These are phyloP conservation scores for Fragaria vesca DNA, from an alignment of 306 rosid genomes.

Conservation along the genomic window DNA sequence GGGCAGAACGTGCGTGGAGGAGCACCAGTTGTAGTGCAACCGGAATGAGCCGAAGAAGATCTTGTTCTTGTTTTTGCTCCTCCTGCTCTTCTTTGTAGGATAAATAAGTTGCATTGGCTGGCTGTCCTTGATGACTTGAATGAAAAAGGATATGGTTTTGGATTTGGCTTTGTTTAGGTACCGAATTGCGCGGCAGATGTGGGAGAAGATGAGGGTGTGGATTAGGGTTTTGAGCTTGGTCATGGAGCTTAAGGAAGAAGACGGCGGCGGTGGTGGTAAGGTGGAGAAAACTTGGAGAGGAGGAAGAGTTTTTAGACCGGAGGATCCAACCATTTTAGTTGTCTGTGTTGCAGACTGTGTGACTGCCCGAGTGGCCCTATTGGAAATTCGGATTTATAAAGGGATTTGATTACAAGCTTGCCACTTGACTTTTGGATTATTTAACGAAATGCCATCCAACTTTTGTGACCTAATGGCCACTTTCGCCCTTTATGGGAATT, in stretches of 20 bases:
- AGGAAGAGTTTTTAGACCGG: slow-evolving; percentile 38
- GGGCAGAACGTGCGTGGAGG: slow-evolving; percentile 63
- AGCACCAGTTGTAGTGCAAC: slow-evolving; percentile 85
- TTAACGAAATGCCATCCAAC: slow-evolving; percentile 31
- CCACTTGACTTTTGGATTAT: slow-evolving; percentile 50
- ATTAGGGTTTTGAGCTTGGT: slow-evolving; percentile 58
- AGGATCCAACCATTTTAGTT: slow-evolving; percentile 49
- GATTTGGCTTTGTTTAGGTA: slow-evolving; percentile 57
- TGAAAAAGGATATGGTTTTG: slow-evolving; percentile 41
- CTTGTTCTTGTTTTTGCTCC: slow-evolving; percentile 35
- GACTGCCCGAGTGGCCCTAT: not conserved
- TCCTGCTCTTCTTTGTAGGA: slow-evolving; percentile 14
- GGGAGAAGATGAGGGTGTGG: slow-evolving; percentile 61
- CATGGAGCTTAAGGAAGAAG: slow-evolving; percentile 27
- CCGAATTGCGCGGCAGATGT: slow-evolving; percentile 49
- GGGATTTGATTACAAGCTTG: slow-evolving; percentile 30
- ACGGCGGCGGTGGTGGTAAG: slow-evolving; percentile 25
- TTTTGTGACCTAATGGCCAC: slow-evolving; percentile 26
- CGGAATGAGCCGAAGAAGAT: slow-evolving; percentile 76
- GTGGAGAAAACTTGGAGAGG: slow-evolving; percentile 51
- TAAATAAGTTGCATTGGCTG: slow-evolving; percentile 27
- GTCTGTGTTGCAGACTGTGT: not conserved
- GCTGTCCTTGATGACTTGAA: slow-evolving; percentile 28
- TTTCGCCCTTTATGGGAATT: slow-evolving; percentile 11
- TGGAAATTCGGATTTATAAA: slow-evolving; percentile 23